Base-by-base conservation (phyloP, 805 yeast species). In the Candida qinlingensis region DNA sequence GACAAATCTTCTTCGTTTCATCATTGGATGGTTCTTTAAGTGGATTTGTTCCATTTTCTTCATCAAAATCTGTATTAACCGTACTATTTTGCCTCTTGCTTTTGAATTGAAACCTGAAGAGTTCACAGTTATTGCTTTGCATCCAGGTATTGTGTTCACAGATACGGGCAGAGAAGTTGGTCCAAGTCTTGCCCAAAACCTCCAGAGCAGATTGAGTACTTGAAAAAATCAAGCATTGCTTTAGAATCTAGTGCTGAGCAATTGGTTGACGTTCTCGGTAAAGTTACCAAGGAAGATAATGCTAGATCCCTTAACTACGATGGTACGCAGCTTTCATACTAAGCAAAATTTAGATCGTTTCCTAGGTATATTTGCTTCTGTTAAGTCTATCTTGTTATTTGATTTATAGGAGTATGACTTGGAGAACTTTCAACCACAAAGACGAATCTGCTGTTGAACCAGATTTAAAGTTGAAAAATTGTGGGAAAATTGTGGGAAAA, bases 91-190 rank as follows among this genome's bases (percentile, higher is more conserved):
- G 37, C 54, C 59, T 26, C 33, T 71, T 31, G 47, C 63, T 38
- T 11, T n/a, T 33, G 72, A 70, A 45, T 43, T 62, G 33, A 45
- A 40, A 26, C 39, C 36, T 2, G 62, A 64, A 38, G 64, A 59
- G 2, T 67, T 61, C 49, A 61, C 54, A 8, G 58, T 65, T 43
- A 53, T 67, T 12, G 54, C 69, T 19, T n/a, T 70, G 9, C 70
- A 68, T 45, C 77, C 76, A 1, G 75, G 76, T 39, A 39, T 60
- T n/a, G 73, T 72, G 8, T 25, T 48, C 19, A 67, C 70, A 30
- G 73, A 70, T 45, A 61, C 64, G 65, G 65, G 61, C 5, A 47
- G 44, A 29, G 42, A 36, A 1, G 13, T 40, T 30, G 11, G 27
- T 45, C 9, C 43, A 19, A 7, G 28, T 13, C 4, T 19, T 30